Percentiles rank a stretch among this genome's conserved stretches.
Conservation (phyloP, 306 rosid species). For the Inga leiocalycina region DNA sequence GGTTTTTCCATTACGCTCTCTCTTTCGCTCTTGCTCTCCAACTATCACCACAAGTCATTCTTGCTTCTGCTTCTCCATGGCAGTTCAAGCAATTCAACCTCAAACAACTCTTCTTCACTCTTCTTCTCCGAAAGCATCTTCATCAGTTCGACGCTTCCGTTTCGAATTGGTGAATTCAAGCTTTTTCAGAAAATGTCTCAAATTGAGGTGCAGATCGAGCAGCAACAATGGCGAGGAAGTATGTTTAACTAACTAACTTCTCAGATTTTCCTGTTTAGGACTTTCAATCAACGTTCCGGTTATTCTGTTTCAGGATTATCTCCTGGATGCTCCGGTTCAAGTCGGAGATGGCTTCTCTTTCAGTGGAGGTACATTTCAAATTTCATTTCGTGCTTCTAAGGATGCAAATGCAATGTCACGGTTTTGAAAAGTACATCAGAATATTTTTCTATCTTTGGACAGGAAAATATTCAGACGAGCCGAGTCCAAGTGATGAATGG, state of each 20-base stretch:
- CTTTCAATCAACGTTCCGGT: not conserved
- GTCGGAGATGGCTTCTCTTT: conserved; percentile 90
- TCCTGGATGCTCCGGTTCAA: conserved; percentile 77
- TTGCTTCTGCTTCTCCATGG: conserved; percentile 21
- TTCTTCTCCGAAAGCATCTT: conserved; percentile 35
- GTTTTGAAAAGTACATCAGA: conserved; percentile 24
- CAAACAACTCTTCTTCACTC: conserved; percentile 22
- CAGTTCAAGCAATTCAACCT: conserved; percentile 35
- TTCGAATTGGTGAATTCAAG: conserved; percentile 31
- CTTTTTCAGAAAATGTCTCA: conserved; percentile 38
- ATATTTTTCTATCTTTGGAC: conserved; percentile 26
- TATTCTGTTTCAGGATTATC: conserved; percentile 58
- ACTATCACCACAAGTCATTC: conserved; percentile 1
- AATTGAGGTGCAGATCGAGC: conserved; percentile 52
- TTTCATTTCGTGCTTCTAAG: not conserved
- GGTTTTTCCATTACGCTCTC: conserved; percentile 6
- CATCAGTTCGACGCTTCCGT: conserved; percentile 21
- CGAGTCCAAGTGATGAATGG: conserved; percentile 90
- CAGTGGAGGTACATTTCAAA: conserved; percentile 63
- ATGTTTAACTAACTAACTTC: conserved; percentile 19
- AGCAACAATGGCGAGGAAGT: conserved; percentile 45
- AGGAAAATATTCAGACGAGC: conserved; percentile 89
- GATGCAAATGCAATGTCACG: not conserved
- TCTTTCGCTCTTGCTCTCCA: conserved; percentile 2
- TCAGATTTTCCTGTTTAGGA: not conserved